Percentiles rank a stretch among this genome's conserved stretches.
Conservation (phyloP, 176 grass and related monocot species). For the Oryza coarctata region DNA sequence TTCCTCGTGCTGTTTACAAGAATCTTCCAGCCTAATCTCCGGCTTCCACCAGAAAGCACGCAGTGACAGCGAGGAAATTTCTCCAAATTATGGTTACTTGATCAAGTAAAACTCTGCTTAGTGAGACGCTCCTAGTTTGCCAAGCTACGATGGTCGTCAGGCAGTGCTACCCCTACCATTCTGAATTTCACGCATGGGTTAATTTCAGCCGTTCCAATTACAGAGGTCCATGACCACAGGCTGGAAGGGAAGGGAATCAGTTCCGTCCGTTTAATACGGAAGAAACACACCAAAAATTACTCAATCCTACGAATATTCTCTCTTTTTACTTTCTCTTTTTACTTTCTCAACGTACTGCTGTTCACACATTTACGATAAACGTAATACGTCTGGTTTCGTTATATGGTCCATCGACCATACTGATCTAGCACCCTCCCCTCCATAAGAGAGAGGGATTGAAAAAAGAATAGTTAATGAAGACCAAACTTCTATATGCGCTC, state of each 20-base stretch:
- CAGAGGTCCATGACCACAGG: not conserved
- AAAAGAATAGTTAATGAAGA: no score
- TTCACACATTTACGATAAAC: not conserved
- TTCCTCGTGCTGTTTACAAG: not conserved
- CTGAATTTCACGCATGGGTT: not conserved
- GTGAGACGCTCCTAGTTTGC: not conserved
- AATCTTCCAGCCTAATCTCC: constrained; percentile 6
- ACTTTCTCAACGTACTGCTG: not conserved
- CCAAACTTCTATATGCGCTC: no score
- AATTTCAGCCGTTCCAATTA: not conserved
- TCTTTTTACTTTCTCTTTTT: not conserved
- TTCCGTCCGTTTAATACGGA: not conserved
- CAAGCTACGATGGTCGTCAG: not conserved
- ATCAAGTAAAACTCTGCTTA: not conserved
- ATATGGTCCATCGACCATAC: no score
- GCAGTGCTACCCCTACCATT: not conserved
- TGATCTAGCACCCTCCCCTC: no score
- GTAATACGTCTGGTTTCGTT: constrained; percentile 1
- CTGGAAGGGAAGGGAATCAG: not conserved
- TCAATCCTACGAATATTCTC: constrained; percentile 26
- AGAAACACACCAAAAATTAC: not conserved
- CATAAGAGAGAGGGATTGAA: no score
- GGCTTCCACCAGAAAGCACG: not conserved
- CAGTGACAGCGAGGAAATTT: not conserved
- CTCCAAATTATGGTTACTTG: not conserved